Base-by-base conservation (phyloP, 2,329 filamentous ascomycete genomes). In the Chrysoporthe cubensis region DNA sequence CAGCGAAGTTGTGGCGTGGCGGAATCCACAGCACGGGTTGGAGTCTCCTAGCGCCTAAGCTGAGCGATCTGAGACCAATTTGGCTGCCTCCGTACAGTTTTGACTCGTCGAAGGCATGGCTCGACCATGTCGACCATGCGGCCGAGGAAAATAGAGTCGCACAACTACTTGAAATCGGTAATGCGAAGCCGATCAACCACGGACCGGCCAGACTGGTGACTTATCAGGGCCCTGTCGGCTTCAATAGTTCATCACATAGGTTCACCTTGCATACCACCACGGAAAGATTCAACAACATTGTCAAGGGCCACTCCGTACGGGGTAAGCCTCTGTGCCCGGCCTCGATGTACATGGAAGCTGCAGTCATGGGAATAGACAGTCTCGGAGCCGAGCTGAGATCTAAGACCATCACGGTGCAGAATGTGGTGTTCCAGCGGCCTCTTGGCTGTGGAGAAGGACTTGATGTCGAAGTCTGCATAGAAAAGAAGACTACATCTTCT, bases 51-150 rank as follows among this genome's bases (percentile, higher is more conserved):
- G 9, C 37, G 37, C 37, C 37, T 9, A 40, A 40, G 37, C 37
- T 40, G 6, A 40, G 37, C 9, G 4, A 40, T 40, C 37, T 40
- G 9, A 14, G 56, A 4, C 56, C 34, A 4, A 32, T 58, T 18
- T 58, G 56, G 56, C 56, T 58, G 9, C 56, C 56, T 6, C 56
- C 56, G n/a, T 58, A 58, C 4, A 40, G 37, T 9, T 40, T 40
- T 21, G 37, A 18, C 26, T 43, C 34, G 18, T 43, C 57, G n/a
- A 40, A 43, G 40, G 26, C 32, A 18, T 60, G 57, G 57, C 18
- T 60, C 13, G 57, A 60, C 1, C 37, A 60, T 16, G 34, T 60
- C 40, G 57, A 60, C 21, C 57, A 43, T 1, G 57, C 34, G 34
- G 34, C n/a, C 5, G 34, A 42, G 57, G n/a, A 42, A n/a, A 42